Evolutionary conservation across 768 basidiomycete genomes (phyloP).

Genomic region (Sporobolomyces roseus): DNA sequence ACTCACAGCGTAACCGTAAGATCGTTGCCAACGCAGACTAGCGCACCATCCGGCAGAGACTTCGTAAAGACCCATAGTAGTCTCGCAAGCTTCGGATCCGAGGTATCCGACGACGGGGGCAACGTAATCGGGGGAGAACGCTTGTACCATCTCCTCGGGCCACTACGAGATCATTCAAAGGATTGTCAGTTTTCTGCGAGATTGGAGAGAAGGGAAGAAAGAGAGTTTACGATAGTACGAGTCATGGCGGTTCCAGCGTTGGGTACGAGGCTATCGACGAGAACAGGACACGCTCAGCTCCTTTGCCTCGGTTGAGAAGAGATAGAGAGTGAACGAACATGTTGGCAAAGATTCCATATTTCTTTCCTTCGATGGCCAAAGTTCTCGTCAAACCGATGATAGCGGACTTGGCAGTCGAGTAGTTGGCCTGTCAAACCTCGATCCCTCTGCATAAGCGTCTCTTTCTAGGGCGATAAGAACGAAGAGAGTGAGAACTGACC

Average conservation of each 20-base stretch:
- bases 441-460: neutral
- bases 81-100: constrained; percentile 70
- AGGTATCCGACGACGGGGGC: constrained; percentile 91
- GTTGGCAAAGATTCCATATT: constrained; percentile 86
- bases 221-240: constrained; percentile 18
- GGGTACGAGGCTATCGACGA: constrained; percentile 38
- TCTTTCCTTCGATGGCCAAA: constrained; percentile 82
- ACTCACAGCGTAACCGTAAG: constrained; percentile 65
- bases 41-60: constrained; percentile 87
- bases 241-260: constrained; percentile 42
- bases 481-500: constrained; percentile 56
- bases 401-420: constrained; percentile 87
- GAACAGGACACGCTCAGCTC: no score
- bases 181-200: constrained; percentile 34
- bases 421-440: constrained; percentile 52
- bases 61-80: constrained; percentile 75
- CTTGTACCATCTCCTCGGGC: constrained; percentile 47
- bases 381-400: constrained; percentile 86
- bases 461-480: neutral
- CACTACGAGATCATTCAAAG: constrained; percentile 33
- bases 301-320: constrained; percentile 36
- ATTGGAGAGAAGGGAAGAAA: constrained; percentile 53
- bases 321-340: constrained; percentile 40
- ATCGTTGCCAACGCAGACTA: constrained; percentile 85
- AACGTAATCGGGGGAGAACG: constrained; percentile 73